These are phyloP conservation scores for Amanita rubescens DNA, from an alignment of 768 basidiomycete species.

Conservation along the genomic window DNA sequence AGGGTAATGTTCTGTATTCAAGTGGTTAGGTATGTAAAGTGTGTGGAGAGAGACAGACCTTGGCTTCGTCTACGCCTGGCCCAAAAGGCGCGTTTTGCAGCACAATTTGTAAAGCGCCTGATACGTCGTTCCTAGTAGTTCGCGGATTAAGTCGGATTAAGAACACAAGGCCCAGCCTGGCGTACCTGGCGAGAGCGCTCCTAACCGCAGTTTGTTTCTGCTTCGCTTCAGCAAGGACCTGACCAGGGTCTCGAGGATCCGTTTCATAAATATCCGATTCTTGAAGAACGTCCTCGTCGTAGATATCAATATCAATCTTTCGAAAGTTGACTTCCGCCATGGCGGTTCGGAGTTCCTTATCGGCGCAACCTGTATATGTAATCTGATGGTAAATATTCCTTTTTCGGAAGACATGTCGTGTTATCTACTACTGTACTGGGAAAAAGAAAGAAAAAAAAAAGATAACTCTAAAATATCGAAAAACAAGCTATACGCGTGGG, in stretches of 20 bases:
- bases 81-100: conserved; percentile 87
- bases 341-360: too few relatives aligned
- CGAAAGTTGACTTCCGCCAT: conserved; percentile 58
- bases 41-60: conserved; percentile 41
- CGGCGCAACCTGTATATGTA: too few relatives aligned
- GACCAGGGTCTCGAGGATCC: conserved; percentile 72
- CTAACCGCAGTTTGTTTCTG: conserved; percentile 67
- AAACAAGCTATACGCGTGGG: not conserved
- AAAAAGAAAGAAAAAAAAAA: not conserved
- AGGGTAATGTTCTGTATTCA: conserved; percentile 76
- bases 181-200: conserved; percentile 66
- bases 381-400: not conserved
- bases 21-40: not conserved
- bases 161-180: too few relatives aligned
- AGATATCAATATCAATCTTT: conserved; percentile 90
- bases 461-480: not conserved
- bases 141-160: not conserved
- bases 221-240: conserved; percentile 71
- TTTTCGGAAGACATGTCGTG: not conserved
- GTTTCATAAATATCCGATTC: conserved; percentile 83
- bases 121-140: conserved; percentile 59
- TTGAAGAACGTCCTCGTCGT: conserved; percentile 85
- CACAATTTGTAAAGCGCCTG: conserved; percentile 61
- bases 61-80: conserved; percentile 80
- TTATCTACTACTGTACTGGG: not conserved